Conservation (phyloP, 306 rosid species). For the Corylus avellana region DNA sequence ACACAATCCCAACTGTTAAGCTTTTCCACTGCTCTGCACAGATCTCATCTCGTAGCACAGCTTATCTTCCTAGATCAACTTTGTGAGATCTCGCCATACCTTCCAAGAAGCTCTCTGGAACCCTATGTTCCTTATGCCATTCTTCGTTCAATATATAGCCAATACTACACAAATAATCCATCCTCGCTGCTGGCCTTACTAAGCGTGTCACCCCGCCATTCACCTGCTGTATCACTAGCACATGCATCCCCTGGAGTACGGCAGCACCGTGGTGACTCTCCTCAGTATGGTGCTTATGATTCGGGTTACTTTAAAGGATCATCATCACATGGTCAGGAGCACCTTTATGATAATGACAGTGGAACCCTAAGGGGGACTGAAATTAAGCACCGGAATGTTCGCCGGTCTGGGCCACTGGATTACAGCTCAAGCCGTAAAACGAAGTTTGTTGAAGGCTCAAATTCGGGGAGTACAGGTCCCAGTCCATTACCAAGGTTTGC, state of each 20-base stretch:
- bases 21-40: slow-evolving; percentile 38
- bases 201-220: slow-evolving; percentile 75
- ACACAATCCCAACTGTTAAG: slow-evolving; percentile 17
- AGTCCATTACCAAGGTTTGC: slow-evolving; percentile 98
- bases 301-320: slow-evolving; percentile 74
- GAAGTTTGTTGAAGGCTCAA: slow-evolving; percentile 69
- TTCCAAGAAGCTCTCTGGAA: slow-evolving; percentile 88
- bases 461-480: slow-evolving; percentile 84
- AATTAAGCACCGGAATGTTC: slow-evolving; percentile 51
- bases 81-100: slow-evolving; percentile 88
- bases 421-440: slow-evolving; percentile 71
- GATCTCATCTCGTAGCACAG: slow-evolving; percentile 89
- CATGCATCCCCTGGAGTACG: slow-evolving; percentile 76
- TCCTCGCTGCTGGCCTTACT: slow-evolving; percentile 65
- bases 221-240: slow-evolving; percentile 65
- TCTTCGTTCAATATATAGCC: slow-evolving; percentile 89
- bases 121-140: slow-evolving; percentile 81
- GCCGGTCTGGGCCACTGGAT: slow-evolving; percentile 94
- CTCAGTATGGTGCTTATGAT: slow-evolving; percentile 59
- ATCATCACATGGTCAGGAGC: slow-evolving; percentile 62
- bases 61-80: slow-evolving; percentile 94
- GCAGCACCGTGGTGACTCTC: slow-evolving; percentile 72
- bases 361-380: slow-evolving; percentile 55
- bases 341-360: slow-evolving; percentile 50
- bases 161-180: slow-evolving; percentile 80